Evolutionary conservation across 306 rosid species (phyloP).

Genomic region (Styphnolobium japonicum): DNA sequence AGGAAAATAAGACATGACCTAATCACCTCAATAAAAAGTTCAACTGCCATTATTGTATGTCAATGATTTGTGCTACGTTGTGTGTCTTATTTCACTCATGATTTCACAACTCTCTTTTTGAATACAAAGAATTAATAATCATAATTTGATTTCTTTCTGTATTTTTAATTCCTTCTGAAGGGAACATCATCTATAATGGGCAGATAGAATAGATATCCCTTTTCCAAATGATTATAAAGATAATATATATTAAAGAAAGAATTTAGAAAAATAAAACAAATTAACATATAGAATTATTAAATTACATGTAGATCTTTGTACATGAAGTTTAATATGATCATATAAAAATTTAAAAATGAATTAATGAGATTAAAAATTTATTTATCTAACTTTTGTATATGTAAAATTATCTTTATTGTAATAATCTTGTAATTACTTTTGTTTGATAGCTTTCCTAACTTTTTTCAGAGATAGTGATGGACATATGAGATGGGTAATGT

Average conservation of each 20-base stretch:
- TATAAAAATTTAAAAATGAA: neutral
- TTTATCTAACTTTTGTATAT: neutral
- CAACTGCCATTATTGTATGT: slow-evolving; percentile 36
- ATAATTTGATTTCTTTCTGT: neutral
- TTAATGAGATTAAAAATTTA: neutral
- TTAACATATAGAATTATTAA: neutral
- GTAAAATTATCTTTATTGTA: neutral
- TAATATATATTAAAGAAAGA: neutral
- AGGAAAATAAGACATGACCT: slow-evolving; percentile 4
- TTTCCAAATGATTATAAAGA: neutral
- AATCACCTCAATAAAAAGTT: slow-evolving; percentile 30
- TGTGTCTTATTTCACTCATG: neutral
- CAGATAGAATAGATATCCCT: neutral
- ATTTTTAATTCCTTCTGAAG: neutral
- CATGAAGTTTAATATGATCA: neutral
- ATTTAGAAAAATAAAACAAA: neutral
- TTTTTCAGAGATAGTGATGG: neutral
- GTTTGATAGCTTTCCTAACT: neutral
- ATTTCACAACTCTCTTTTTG: neutral
- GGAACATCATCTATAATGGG: neutral
- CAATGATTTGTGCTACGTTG: slow-evolving; percentile 22
- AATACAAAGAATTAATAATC: neutral
- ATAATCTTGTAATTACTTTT: neutral
- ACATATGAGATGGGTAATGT: neutral
- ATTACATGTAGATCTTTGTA: neutral